Evolutionary conservation across 306 rosid species (phyloP).

Genomic region (Rosa lucieae): DNA sequence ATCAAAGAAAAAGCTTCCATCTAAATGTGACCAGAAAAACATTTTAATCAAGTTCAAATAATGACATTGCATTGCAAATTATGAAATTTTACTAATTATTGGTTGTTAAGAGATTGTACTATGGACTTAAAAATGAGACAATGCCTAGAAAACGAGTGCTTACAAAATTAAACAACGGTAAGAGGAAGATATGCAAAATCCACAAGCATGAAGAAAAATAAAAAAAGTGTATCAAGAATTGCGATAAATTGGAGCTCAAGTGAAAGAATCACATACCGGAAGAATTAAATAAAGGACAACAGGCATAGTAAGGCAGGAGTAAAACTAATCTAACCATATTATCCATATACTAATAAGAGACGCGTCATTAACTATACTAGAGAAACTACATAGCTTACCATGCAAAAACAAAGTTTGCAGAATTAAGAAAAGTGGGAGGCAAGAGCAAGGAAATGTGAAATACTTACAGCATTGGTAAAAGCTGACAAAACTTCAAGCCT

Average conservation of each 20-base stretch:
- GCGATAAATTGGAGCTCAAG: neutral
- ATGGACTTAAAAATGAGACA: neutral
- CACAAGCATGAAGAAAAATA: neutral
- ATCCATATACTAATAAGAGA: neutral
- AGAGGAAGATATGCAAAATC: neutral
- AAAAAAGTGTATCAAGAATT: too few relatives aligned
- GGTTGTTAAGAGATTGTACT: neutral
- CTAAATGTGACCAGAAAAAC: neutral
- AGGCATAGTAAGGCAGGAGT: neutral
- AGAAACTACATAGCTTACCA: neutral
- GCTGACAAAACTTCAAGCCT: constrained; percentile 95
- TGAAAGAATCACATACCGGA: neutral
- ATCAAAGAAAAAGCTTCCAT: neutral
- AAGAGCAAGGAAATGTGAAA: constrained; percentile 27
- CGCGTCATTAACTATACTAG: neutral
- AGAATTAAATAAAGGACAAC: neutral
- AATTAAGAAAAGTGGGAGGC: neutral
- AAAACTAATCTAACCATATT: neutral
- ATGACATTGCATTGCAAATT: neutral
- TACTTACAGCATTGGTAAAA: constrained; percentile 97
- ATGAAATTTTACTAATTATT: neutral
- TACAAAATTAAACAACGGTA: neutral
- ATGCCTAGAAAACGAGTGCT: neutral
- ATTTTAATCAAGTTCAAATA: neutral
- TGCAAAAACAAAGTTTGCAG: neutral